Evolutionary conservation across 148 eudicot genomes (phyloP).

Genomic region (Camellia granthamiana): DNA sequence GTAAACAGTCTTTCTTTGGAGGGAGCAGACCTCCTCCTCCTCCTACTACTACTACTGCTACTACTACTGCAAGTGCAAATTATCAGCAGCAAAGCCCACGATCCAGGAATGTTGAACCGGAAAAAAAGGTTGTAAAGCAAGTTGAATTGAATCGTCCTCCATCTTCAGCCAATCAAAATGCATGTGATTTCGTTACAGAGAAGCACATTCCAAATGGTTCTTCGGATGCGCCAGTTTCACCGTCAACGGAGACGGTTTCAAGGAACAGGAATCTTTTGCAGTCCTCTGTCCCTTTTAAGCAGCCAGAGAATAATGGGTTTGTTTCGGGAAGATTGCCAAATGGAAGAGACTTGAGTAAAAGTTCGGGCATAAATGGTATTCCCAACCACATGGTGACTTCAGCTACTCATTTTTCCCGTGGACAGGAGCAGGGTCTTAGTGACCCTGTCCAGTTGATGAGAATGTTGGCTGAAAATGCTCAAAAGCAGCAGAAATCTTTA

Average conservation of each 20-base stretch:
- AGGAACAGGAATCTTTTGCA: slow-evolving; percentile 34
- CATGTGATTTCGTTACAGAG: slow-evolving; percentile 23
- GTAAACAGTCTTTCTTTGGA: slow-evolving; percentile 29
- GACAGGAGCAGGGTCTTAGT: slow-evolving; percentile 63
- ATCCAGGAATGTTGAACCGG: slow-evolving; percentile 38
- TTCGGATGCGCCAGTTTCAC: slow-evolving; percentile 30
- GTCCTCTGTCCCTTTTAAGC: slow-evolving; percentile 39
- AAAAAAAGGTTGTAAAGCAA: slow-evolving; percentile 34
- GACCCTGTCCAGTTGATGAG: slow-evolving; percentile 92
- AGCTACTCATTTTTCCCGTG: slow-evolving; percentile 32
- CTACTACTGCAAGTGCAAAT: slow-evolving; percentile 20
- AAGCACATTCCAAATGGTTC: slow-evolving; percentile 31
- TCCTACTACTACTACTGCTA: background rate
- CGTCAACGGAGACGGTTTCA: slow-evolving; percentile 26
- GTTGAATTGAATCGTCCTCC: slow-evolving; percentile 58
- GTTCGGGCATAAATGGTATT: slow-evolving; percentile 30
- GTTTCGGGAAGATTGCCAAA: slow-evolving; percentile 32
- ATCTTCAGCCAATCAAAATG: slow-evolving; percentile 33
- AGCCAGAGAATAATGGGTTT: slow-evolving; percentile 41
- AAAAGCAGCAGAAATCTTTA: slow-evolving; percentile 51
- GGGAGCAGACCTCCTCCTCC: slow-evolving; percentile 21
- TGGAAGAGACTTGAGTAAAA: slow-evolving; percentile 32
- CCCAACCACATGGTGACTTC: slow-evolving; percentile 27
- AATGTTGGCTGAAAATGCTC: slow-evolving; percentile 66
- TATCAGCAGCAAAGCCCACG: slow-evolving; percentile 35